Evolutionary conservation across 257 asterid genomes (phyloP).

Genomic region (Nicotiana tabacum): DNA sequence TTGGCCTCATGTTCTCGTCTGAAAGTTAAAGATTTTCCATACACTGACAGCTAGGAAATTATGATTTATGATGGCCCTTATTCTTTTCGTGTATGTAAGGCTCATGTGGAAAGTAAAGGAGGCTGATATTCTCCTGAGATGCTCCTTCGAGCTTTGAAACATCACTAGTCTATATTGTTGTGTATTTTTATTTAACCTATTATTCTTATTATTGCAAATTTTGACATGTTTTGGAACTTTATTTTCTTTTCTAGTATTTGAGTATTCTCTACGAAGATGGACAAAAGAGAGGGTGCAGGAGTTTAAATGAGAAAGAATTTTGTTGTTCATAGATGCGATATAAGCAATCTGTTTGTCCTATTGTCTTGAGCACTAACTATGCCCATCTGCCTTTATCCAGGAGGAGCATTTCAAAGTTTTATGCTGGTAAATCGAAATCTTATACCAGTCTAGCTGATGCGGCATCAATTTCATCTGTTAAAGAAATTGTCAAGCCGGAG

Average conservation of each 20-base stretch:
- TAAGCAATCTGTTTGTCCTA: not conserved
- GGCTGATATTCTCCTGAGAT: not conserved
- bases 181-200: not conserved
- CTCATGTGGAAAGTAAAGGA: not conserved
- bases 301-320: not conserved
- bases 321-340: not conserved
- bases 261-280: not conserved
- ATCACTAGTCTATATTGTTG: not conserved
- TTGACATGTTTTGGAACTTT: not conserved
- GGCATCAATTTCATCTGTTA: slow-evolving; percentile 41
- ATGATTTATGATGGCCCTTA: not conserved
- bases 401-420: slow-evolving; percentile 39
- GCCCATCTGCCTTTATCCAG: slow-evolving; percentile 18
- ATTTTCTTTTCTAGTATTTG: not conserved
- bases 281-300: not conserved
- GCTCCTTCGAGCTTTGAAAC: not conserved
- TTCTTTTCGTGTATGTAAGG: not conserved
- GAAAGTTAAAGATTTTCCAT: not conserved
- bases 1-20: not conserved
- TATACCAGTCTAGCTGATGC: slow-evolving; percentile 62
- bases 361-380: not conserved
- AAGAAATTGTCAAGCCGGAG: slow-evolving; percentile 63
- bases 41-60: not conserved
- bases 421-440: slow-evolving; percentile 42
- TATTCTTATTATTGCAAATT: not conserved